Base-by-base conservation (phyloP, 2,329 filamentous ascomycete species). In the Lecanicillium sp. region DNA sequence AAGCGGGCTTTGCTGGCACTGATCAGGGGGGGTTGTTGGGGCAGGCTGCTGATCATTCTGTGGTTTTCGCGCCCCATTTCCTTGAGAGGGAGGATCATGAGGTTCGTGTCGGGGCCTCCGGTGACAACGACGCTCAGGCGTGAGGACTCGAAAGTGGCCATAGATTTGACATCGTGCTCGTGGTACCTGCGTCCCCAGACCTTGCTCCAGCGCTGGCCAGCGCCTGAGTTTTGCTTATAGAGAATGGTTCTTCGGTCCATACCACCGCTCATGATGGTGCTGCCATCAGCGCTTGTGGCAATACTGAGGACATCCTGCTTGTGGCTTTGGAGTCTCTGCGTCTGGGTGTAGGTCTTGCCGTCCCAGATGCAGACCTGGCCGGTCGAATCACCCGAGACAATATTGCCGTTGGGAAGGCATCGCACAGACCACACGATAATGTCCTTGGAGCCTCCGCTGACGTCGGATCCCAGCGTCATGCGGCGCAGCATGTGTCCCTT, bases 331-430 rank as follows among this genome's bases (percentile, higher is more conserved):
- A 98, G 80, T 43, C 90, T 79, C 62, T 98, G 93, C 29, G 82
- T 77, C 57, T 95, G 81, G 4, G 90, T 90, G 64, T 91, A 95
- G 45, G 88, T 95, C 68, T 87, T 90, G 48, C 89, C 88, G 62
- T 95, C 89, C 86, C 90, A 98, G 61, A 97, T 87, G 55, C 88
- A 84, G 33, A 98, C 77, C 62, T 97, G 90, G 26, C 93, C 93
- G 5, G 90, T 90, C 3, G 93, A 97, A 64, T 98, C 93, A 43
- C 89, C 93, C 2, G 90, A 95, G 11, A 97, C 84, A 52, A 98
- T 93, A 56, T 93, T 89, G 42, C 90, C 90, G 59, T 87, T 86
- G 9, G 86, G 80, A 26, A 97, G 74, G 60, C 86, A 89, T 67
- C 90, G 95, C 53, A 98, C 85, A 44, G 88, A 85, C 93, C 93